Percentiles rank a stretch among this genome's conserved stretches.
phyloP scores from a whole-genome alignment of 2,329 filamentous ascomycete genomes.

The Lecanicillium sp. region DNA sequence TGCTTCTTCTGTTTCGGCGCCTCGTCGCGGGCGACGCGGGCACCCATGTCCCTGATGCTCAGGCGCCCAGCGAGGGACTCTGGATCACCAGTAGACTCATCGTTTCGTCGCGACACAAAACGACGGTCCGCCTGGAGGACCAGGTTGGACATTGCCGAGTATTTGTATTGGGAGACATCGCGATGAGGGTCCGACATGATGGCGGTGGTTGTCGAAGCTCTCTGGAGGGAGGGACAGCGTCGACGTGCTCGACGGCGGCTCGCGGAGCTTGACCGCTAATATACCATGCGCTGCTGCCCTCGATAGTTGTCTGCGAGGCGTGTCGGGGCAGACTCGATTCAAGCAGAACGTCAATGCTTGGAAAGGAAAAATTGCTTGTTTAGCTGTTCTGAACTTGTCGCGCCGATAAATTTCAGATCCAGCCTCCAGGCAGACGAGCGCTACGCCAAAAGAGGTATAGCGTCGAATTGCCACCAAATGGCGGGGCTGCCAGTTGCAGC shows the following conservation, averaged over 20 bases:
- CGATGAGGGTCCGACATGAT: slow-evolving; percentile 69
- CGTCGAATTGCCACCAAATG: slow-evolving; percentile 12
- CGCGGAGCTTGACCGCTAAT: slow-evolving; percentile 13
- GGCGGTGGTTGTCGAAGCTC: slow-evolving; percentile 22
- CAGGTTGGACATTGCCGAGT: slow-evolving; percentile 99
- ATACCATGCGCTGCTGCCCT: slow-evolving; percentile 9
- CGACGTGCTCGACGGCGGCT: slow-evolving; percentile 14
- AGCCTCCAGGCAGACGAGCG: slow-evolving; percentile 4
- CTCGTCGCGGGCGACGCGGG: slow-evolving; percentile 69
- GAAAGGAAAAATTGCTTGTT: slow-evolving; percentile 6
- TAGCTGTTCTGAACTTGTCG: slow-evolving; percentile 19
- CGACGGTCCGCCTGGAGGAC: slow-evolving; percentile 98
- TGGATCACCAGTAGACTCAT: slow-evolving; percentile 94
- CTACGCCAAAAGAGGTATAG: slow-evolving; percentile 12
- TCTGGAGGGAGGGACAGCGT: slow-evolving; percentile 8
- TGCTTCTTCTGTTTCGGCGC: slow-evolving; percentile 78
- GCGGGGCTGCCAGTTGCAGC: no score
- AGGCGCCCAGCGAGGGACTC: slow-evolving; percentile 94
- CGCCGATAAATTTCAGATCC: slow-evolving; percentile 33
- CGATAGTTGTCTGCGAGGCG: not conserved
- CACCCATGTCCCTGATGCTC: slow-evolving; percentile 92
- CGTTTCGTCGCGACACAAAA: slow-evolving; percentile 84
- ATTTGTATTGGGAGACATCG: slow-evolving; percentile 96
- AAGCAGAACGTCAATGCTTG: slow-evolving; percentile 9
- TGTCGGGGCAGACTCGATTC: not conserved